Base-by-base conservation (phyloP, 345 rosid species). In the Sisymbrium irio region DNA sequence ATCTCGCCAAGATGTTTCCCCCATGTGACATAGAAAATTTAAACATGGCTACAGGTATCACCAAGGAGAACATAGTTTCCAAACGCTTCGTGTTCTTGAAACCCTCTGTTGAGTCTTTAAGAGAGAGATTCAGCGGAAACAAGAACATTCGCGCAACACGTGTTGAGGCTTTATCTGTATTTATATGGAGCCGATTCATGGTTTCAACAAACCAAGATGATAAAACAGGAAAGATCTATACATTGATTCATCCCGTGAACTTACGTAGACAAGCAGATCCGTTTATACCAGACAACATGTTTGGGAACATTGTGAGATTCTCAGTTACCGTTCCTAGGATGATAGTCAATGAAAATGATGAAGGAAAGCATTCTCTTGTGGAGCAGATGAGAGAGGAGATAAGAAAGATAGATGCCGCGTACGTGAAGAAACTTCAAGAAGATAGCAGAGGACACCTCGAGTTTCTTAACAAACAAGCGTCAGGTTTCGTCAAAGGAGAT, bases 111-210 rank as follows among this genome's bases (percentile, higher is more conserved):
- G 73, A 74, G 1, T 54, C 72, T 1, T 72, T 88, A 7, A 65
- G 71, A 35, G 77, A 75, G 7, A 80, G 51, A 62, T 83, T 53
- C 14, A n/a, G 65, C 5, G 54, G 42, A 35, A 56, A 46, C 19
- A 37, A 59, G n/a, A 20, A 42, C 5, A 61, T 40, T 3, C 69
- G 50, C 0, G 75, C 84, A 0, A 77, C 86, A 2, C 77, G 85
- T 0, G 64, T 85, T 12, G 84, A 85, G 39, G 85, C 82, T 19
- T 62, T 83, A 41, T 82, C 86, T 0, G 54, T 69, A 32, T 82
- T 85, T 47, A 77, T 85, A 19, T 85, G 84, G 84, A 79, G 67
- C 32, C 81, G 87, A 4, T 78, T 77, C 58, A 65, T 53, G 62
- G 79, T 83, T n/a, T 67, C 83, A 6, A 71, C 33, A 18, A 69